Percentiles rank a stretch among this genome's conserved stretches.
Evolutionary conservation across 192 early-diverging fungal genomes (phyloP).

Genomic region (Mortierella antarctica): DNA sequence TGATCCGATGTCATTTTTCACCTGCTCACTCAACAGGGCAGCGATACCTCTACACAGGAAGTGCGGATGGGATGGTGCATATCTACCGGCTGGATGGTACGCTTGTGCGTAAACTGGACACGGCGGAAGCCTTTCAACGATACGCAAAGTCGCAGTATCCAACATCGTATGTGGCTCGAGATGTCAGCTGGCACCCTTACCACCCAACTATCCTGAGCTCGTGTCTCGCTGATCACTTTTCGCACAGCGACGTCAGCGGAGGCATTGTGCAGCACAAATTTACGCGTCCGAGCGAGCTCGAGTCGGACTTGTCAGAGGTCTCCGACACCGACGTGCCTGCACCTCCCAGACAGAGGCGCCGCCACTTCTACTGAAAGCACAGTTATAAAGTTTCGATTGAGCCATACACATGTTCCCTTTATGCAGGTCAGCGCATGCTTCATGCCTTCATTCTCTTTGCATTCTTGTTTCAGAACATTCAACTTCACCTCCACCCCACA

Average conservation of each 20-base stretch:
- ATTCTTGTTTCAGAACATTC: neutral
- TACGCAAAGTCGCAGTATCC: neutral
- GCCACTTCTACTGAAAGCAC: neutral
- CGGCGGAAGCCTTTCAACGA: slow-evolving; percentile 17
- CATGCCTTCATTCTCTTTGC: neutral
- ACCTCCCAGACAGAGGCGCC: slow-evolving; percentile 11
- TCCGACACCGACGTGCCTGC: neutral
- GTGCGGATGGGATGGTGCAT: slow-evolving; percentile 65
- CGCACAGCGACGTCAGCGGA: neutral
- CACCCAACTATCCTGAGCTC: slow-evolving; percentile 56
- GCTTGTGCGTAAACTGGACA: slow-evolving; percentile 39
- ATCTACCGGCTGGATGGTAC: slow-evolving; percentile 60
- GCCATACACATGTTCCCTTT: no score
- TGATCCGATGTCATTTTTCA: slow-evolving; percentile 80
- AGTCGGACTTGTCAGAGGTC: slow-evolving; percentile 9
- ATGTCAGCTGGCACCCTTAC: slow-evolving; percentile 69
- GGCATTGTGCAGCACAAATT: slow-evolving; percentile 39
- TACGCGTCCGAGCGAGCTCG: neutral
- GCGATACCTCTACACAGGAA: slow-evolving; percentile 73
- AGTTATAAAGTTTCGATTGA: neutral
- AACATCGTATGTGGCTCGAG: slow-evolving; percentile 40
- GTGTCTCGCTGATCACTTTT: slow-evolving; percentile 14
- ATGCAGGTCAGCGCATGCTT: neutral
- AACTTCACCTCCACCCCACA: neutral
- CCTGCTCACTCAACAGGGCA: slow-evolving; percentile 66